These are phyloP conservation scores for Viola odorata DNA, from an alignment of 345 rosid species.

Conservation along the genomic window DNA sequence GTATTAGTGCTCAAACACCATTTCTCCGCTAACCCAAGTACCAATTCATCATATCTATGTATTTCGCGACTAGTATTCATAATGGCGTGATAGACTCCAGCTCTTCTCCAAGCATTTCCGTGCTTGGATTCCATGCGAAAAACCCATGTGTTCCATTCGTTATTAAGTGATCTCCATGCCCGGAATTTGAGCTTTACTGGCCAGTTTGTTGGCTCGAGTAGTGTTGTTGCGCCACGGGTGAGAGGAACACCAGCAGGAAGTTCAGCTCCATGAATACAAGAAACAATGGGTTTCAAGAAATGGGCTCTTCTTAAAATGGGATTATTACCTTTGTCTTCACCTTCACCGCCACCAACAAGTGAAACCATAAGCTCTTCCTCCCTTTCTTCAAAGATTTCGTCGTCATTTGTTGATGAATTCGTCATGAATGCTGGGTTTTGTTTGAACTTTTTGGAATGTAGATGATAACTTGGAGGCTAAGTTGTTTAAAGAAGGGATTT, in stretches of 20 bases:
- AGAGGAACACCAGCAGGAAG: conserved; percentile 19
- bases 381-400: background rate
- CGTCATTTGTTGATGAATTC: too few relatives aligned
- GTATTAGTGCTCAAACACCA: conserved; percentile 47
- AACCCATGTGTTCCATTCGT: conserved; percentile 40
- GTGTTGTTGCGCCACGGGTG: conserved; percentile 1
- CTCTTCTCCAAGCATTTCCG: conserved; percentile 31
- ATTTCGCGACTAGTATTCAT: conserved; percentile 36
- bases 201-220: conserved; percentile 17
- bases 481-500: too few relatives aligned
- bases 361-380: conserved; percentile 19
- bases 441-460: too few relatives aligned
- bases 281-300: conserved; percentile 17
- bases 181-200: conserved; percentile 18
- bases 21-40: conserved; percentile 39
- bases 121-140: conserved; percentile 30
- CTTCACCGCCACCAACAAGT: background rate
- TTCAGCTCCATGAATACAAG: conserved; percentile 13
- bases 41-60: conserved; percentile 21
- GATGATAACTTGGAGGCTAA: too few relatives aligned
- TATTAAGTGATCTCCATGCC: conserved; percentile 23
- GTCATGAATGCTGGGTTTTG: too few relatives aligned
- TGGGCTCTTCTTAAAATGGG: conserved; percentile 16
- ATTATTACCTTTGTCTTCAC: background rate
- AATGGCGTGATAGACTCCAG: conserved; percentile 42